These are phyloP conservation scores for Taiozyma sp. DNA, from an alignment of 1,139 yeast genomes.

Conservation along the genomic window DNA sequence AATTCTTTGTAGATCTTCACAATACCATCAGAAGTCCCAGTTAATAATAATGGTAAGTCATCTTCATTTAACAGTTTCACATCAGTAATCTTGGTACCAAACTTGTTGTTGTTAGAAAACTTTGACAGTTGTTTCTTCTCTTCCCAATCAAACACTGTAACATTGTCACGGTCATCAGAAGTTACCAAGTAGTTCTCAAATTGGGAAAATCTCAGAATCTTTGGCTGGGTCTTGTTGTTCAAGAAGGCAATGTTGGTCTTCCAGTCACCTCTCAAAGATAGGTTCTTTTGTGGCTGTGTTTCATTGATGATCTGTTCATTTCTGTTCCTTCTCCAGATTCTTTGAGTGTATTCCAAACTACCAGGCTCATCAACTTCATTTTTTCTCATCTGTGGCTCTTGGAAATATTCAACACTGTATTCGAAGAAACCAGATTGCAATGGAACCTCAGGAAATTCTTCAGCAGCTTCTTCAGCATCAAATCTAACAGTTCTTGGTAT, in stretches of 20 bases:
- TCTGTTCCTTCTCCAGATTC: slow-evolving; percentile 87
- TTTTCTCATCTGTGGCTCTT: slow-evolving; percentile 92
- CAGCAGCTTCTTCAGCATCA: slow-evolving; percentile 22
- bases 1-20: slow-evolving; percentile 81
- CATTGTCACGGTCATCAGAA: slow-evolving; percentile 79
- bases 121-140: slow-evolving; percentile 50
- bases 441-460: slow-evolving; percentile 47
- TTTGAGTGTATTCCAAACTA: slow-evolving; percentile 74
- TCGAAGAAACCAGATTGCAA: slow-evolving; percentile 75
- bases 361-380: slow-evolving; percentile 93
- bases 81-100: slow-evolving; percentile 86
- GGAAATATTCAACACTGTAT: slow-evolving; percentile 89
- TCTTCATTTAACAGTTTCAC: slow-evolving; percentile 86
- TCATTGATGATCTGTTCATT: slow-evolving; percentile 83
- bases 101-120: slow-evolving; percentile 82
- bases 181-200: slow-evolving; percentile 83
- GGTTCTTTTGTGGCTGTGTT: slow-evolving; percentile 84
- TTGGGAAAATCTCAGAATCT: slow-evolving; percentile 75
- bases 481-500: slow-evolving; percentile 36
- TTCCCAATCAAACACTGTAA: slow-evolving; percentile 91
- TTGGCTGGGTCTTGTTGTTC: slow-evolving; percentile 78
- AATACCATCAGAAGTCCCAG: slow-evolving; percentile 94
- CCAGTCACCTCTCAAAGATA: slow-evolving; percentile 89
- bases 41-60: slow-evolving; percentile 75
- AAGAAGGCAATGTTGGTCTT: slow-evolving; percentile 54